phyloP scores from a whole-genome alignment of 2,329 filamentous ascomycete genomes.

The Fusarium compactum region DNA sequence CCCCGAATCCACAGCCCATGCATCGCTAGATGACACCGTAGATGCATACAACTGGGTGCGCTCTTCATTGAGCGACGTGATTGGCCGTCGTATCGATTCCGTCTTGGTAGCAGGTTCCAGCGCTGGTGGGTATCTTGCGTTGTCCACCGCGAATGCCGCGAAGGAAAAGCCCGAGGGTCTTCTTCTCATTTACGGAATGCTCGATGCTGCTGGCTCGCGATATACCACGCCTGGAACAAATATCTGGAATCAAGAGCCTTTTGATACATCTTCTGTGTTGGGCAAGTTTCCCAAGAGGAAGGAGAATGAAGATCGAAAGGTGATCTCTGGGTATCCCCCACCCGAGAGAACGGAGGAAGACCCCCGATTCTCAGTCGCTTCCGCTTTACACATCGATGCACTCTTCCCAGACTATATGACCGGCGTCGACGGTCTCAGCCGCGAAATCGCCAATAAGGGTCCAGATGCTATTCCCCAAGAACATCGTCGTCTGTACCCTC shows the following conservation, averaged over 20 bases:
- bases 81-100: conserved; percentile 20
- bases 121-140: conserved; percentile 38
- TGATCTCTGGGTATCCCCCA: conserved; percentile 14
- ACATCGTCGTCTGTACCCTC: conserved; percentile 32
- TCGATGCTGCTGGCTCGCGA: conserved; percentile 16
- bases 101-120: conserved; percentile 40
- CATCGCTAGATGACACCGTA: conserved; percentile 26
- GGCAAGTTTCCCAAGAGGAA: conserved; percentile 18
- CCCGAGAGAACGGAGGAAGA: not conserved
- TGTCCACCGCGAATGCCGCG: conserved; percentile 19
- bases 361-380: conserved; percentile 2
- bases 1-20: conserved; percentile 39
- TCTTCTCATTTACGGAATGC: conserved; percentile 38
- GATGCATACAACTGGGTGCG: conserved; percentile 43
- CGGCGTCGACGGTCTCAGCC: conserved; percentile 20
- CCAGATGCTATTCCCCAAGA: conserved; percentile 18
- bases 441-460: conserved; percentile 18
- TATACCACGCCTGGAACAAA: conserved; percentile 35
- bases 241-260: conserved; percentile 18
- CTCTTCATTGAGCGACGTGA: not conserved
- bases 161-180: conserved; percentile 22
- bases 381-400: conserved; percentile 38
- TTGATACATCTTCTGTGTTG: conserved; percentile 27
- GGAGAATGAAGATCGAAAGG: conserved; percentile 14
- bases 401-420: conserved; percentile 43